These are phyloP conservation scores for Aspergillus diversus DNA, from an alignment of 495 filamentous ascomycete genomes.

Conservation along the genomic window DNA sequence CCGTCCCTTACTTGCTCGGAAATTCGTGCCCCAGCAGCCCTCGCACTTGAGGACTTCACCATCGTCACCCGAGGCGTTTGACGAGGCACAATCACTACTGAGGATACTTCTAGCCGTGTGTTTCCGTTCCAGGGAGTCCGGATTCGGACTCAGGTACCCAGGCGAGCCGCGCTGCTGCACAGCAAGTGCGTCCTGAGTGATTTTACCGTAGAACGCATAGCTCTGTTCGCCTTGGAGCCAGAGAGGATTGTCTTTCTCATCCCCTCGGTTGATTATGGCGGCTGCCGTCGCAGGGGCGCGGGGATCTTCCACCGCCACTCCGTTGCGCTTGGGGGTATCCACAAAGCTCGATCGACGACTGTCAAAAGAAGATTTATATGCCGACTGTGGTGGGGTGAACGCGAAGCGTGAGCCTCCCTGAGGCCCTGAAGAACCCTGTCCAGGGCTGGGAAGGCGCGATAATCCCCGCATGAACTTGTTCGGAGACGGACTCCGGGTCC, in stretches of 20 bases:
- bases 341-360: constrained; percentile 30
- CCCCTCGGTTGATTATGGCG: constrained; percentile 26
- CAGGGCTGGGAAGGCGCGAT: constrained; percentile 35
- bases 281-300: constrained; percentile 12
- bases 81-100: constrained; percentile 51
- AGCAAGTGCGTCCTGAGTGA: constrained; percentile 49
- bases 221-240: constrained; percentile 57
- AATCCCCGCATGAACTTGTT: constrained; percentile 49
- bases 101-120: constrained; percentile 43
- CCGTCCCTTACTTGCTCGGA: constrained; percentile 52
- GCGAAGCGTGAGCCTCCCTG: constrained; percentile 37
- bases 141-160: constrained; percentile 35
- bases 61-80: constrained; percentile 40
- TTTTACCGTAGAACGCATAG: constrained; percentile 57
- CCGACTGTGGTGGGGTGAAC: constrained; percentile 40
- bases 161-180: constrained; percentile 33
- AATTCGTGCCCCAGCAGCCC: constrained; percentile 54
- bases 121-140: constrained; percentile 33
- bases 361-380: constrained; percentile 36
- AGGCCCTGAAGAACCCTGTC: constrained; percentile 19
- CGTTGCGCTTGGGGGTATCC: constrained; percentile 11
- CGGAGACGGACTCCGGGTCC: constrained; percentile 60
- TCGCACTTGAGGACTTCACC: constrained; percentile 52
- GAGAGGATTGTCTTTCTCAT: constrained; percentile 45
- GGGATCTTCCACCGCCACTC: constrained; percentile 1